phyloP scores from a whole-genome alignment of 257 asterid genomes.

The Rauvolfia tetraphylla region DNA sequence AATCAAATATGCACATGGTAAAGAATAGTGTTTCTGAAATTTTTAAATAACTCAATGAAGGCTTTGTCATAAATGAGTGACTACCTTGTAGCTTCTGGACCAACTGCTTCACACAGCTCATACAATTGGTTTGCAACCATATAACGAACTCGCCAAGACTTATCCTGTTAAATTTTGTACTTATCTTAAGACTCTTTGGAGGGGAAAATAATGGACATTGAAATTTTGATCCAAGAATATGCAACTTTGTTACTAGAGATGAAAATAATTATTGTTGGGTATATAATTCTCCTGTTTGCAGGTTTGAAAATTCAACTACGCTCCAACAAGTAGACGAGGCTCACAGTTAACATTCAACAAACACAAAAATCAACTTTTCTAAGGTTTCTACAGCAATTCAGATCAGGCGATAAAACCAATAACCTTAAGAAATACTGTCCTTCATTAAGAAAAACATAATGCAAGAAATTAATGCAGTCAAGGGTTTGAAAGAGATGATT shows the following conservation, averaged over 20 bases:
- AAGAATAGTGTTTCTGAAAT: background rate
- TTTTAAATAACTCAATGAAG: background rate
- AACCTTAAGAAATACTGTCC: background rate
- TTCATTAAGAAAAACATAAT: background rate
- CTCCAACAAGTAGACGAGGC: background rate
- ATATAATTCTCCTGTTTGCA: background rate
- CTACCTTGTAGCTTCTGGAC: slow-evolving; percentile 44
- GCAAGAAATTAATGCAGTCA: background rate
- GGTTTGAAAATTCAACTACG: background rate
- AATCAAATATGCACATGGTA: background rate
- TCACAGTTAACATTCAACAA: background rate
- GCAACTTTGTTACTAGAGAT: background rate
- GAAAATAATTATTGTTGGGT: background rate
- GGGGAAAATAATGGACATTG: background rate
- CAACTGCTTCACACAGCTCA: slow-evolving; percentile 46
- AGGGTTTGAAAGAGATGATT: background rate
- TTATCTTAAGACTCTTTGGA: background rate
- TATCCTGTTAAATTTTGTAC: slow-evolving; percentile 28
- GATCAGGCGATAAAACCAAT: background rate
- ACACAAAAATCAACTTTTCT: background rate
- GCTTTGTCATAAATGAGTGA: background rate
- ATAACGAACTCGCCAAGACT: slow-evolving; percentile 45
- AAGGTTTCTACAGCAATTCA: background rate
- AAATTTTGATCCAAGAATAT: background rate
- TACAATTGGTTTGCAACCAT: slow-evolving; percentile 46